phyloP scores from a whole-genome alignment of 768 basidiomycete species.

The Leccinum olivaceopallidum region DNA sequence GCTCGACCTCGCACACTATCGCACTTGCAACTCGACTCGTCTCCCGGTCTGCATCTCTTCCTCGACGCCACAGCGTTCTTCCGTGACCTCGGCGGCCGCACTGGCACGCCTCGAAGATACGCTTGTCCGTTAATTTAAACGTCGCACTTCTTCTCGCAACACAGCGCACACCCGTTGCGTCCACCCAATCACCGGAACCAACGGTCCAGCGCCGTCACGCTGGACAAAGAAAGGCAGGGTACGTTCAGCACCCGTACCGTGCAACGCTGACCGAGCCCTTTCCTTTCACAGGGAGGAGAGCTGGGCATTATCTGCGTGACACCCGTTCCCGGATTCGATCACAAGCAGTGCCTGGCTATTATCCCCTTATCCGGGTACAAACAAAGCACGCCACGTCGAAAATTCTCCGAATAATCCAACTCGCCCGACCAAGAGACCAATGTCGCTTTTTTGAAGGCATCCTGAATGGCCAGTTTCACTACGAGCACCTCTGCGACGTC shows the following conservation, averaged over 20 bases:
- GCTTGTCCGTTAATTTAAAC: constrained; percentile 24
- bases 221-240: constrained; percentile 10
- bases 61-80: not conserved
- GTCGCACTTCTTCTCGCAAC: constrained; percentile 16
- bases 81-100: constrained; percentile 1
- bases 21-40: constrained; percentile 4
- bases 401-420: constrained; percentile 16
- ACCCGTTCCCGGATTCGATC: constrained; percentile 21
- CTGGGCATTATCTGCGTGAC: constrained; percentile 6
- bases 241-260: constrained; percentile 5
- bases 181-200: constrained; percentile 28
- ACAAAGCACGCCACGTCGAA: constrained; percentile 28
- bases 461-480: constrained; percentile 14
- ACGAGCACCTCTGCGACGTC: constrained; percentile 22
- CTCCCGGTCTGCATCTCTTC: constrained; percentile 4
- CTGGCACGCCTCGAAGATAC: constrained; percentile 11
- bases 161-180: constrained; percentile 14
- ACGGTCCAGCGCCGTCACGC: constrained; percentile 1
- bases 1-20: constrained; percentile 8
- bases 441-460: constrained; percentile 14
- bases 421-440: not conserved
- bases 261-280: constrained; percentile 5
- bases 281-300: constrained; percentile 3
- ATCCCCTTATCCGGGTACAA: constrained; percentile 33
- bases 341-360: constrained; percentile 21